Conservation (phyloP, 345 rosid species). For the Psidium guajava region DNA sequence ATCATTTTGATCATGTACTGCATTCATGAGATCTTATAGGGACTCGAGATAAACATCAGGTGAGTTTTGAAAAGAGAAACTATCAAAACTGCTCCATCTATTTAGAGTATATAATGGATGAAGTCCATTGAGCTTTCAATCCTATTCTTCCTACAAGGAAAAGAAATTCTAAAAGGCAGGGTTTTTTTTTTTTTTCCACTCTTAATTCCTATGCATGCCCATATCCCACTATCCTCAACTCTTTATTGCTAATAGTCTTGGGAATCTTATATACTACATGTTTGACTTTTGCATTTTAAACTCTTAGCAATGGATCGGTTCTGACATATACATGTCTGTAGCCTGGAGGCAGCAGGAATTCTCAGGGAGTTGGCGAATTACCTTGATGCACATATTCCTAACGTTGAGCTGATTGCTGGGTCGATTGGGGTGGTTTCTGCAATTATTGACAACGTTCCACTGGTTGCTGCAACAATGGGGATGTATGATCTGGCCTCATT, state of each 20-base stretch:
- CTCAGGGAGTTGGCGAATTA: slow-evolving; percentile 88
- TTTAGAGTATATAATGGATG: not conserved
- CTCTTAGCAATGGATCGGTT: not conserved
- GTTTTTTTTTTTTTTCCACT: not conserved
- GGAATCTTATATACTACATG: not conserved
- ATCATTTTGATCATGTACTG: not conserved
- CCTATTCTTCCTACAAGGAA: not conserved
- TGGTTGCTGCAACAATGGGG: slow-evolving; percentile 96
- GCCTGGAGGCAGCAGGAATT: slow-evolving; percentile 92
- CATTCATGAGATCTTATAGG: not conserved
- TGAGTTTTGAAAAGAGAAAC: not conserved
- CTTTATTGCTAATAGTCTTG: not conserved
- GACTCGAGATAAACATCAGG: not conserved
- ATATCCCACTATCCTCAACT: not conserved
- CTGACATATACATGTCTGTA: slow-evolving; percentile 1
- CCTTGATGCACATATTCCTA: slow-evolving; percentile 75
- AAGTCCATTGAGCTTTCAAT: not conserved
- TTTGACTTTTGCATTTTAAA: not conserved
- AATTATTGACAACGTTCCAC: slow-evolving; percentile 82
- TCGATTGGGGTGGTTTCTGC: slow-evolving; percentile 83
- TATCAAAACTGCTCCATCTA: not conserved
- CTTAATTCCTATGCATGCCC: not conserved
- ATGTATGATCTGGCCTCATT: slow-evolving; percentile 83
- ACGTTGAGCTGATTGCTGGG: slow-evolving; percentile 67
- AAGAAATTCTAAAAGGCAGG: not conserved